A percentile compares a stretch with the other conserved stretches of the same genome.
Evolutionary conservation across 495 filamentous ascomycete species (phyloP).

Genomic region (Penicillium desertorum): DNA sequence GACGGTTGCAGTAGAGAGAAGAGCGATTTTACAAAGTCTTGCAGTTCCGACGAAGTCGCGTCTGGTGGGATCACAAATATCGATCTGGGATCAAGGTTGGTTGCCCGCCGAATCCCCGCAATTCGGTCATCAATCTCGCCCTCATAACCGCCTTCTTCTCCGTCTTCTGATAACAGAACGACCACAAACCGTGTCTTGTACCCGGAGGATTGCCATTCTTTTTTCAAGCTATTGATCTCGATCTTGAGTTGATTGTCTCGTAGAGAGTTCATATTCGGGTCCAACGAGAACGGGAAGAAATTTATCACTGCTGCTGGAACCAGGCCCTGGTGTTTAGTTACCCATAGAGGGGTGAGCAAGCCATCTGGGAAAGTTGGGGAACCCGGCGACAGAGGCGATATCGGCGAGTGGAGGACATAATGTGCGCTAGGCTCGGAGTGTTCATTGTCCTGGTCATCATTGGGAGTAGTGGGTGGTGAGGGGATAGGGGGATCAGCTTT

Average conservation of each 20-base stretch:
- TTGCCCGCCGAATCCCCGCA: constrained; percentile 69
- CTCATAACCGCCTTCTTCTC: constrained; percentile 54
- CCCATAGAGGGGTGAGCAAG: constrained; percentile 75
- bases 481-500: constrained; percentile 60
- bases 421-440: constrained; percentile 40
- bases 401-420: constrained; percentile 73
- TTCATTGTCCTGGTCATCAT: constrained; percentile 46
- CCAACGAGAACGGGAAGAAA: constrained; percentile 68
- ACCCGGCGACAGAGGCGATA: constrained; percentile 79
- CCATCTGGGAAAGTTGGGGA: constrained; percentile 86
- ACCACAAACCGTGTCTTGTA: constrained; percentile 75
- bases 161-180: constrained; percentile 69
- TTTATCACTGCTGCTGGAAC: constrained; percentile 78
- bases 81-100: constrained; percentile 73
- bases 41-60: constrained; percentile 57
- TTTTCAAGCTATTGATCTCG: constrained; percentile 76
- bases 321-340: constrained; percentile 78
- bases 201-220: constrained; percentile 61
- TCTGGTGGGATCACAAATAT: constrained; percentile 74
- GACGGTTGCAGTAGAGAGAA: constrained; percentile 59
- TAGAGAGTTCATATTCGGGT: constrained; percentile 65
- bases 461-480: constrained; percentile 50
- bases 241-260: constrained; percentile 86
- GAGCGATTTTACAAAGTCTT: constrained; percentile 63
- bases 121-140: constrained; percentile 74